phyloP scores from a whole-genome alignment of 495 filamentous ascomycete species.

The Amphirosellinia nigrospora region DNA sequence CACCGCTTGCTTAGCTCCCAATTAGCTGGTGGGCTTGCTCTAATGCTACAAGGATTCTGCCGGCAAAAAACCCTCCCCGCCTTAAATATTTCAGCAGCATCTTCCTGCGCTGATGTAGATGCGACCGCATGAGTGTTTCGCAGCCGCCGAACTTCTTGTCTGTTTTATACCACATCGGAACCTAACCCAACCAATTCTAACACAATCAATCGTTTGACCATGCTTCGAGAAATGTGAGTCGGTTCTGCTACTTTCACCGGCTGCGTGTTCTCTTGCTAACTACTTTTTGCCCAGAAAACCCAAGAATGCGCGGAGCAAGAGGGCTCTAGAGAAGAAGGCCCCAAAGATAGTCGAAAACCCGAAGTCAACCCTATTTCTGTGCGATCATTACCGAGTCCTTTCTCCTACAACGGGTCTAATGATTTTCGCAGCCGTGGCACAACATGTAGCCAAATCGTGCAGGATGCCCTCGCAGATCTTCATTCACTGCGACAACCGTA shows the following conservation, averaged over 20 bases:
- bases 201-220: neutral
- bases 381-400: neutral
- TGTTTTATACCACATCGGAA: neutral
- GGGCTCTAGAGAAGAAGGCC: slow-evolving; percentile 85
- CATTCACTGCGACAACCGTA: slow-evolving; percentile 77
- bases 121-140: slow-evolving; percentile 3
- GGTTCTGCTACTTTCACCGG: neutral
- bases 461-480: slow-evolving; percentile 82
- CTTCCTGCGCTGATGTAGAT: slow-evolving; percentile 4
- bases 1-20: slow-evolving; percentile 11
- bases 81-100: slow-evolving; percentile 29
- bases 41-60: slow-evolving; percentile 11
- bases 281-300: slow-evolving; percentile 61
- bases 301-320: slow-evolving; percentile 90
- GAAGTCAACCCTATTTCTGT: slow-evolving; percentile 83
- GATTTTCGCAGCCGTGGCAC: slow-evolving; percentile 62
- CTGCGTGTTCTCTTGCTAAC: neutral
- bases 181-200: neutral
- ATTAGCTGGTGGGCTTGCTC: neutral
- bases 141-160: neutral
- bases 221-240: slow-evolving; percentile 29
- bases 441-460: slow-evolving; percentile 75
- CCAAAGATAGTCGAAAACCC: slow-evolving; percentile 88
- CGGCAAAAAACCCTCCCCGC: slow-evolving; percentile 25
- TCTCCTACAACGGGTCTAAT: slow-evolving; percentile 8